A percentile compares a stretch with the other conserved stretches of the same genome.
These are phyloP conservation scores for Cryptosporidium sp. DNA, from an alignment of 169 alveolate genomes.

Conservation along the genomic window DNA sequence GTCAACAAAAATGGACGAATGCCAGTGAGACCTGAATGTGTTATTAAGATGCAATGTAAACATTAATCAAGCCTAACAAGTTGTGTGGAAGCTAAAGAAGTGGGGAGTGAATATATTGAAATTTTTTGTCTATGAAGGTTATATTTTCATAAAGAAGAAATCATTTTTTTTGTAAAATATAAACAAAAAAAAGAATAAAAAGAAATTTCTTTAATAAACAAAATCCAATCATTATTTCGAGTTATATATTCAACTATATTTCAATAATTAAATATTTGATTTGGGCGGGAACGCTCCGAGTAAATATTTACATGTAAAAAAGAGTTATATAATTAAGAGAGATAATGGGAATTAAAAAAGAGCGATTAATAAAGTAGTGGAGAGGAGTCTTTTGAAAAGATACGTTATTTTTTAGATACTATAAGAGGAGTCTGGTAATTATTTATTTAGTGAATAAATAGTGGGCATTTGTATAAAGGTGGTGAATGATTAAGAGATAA, in stretches of 20 bases:
- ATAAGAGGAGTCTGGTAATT: not conserved
- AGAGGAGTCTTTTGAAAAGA: not conserved
- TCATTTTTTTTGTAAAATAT: too few relatives aligned
- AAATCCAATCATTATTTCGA: not conserved
- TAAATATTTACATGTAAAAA: constrained; percentile 5
- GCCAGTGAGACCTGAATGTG: constrained; percentile 55
- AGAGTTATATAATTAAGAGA: constrained; percentile 6
- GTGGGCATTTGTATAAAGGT: not conserved
- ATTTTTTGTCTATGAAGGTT: too few relatives aligned
- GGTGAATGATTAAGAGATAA: not conserved
- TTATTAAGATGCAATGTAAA: constrained; percentile 15
- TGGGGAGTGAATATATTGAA: too few relatives aligned
- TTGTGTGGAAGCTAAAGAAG: too few relatives aligned
- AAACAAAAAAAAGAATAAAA: too few relatives aligned
- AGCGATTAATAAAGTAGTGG: not conserved
- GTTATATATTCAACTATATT: not conserved
- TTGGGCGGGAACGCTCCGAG: not conserved
- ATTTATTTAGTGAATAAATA: not conserved
- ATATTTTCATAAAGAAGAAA: too few relatives aligned
- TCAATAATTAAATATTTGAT: not conserved
- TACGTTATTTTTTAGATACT: not conserved
- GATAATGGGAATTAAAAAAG: constrained; percentile 10
- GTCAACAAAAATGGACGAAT: constrained; percentile 33
- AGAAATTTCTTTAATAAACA: not conserved
- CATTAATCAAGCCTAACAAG: too few relatives aligned